A percentile compares a stretch with the other conserved stretches of the same genome.
Conservation (phyloP, 768 basidiomycete genomes). For the Podaxis sp. region DNA sequence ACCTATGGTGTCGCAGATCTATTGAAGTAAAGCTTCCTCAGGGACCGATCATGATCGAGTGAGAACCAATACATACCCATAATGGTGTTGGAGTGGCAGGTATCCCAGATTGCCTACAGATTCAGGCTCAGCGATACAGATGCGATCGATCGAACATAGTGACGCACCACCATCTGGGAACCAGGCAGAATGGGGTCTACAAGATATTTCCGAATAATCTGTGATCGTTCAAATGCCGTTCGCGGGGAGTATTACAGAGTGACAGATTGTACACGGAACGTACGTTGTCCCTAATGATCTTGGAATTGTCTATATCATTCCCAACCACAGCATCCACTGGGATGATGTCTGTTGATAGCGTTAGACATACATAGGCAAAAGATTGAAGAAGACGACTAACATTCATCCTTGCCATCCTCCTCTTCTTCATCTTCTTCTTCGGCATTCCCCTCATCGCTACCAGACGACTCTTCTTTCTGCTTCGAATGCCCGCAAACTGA, state of each 20-base stretch:
- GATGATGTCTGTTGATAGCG: not conserved
- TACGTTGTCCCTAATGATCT: not conserved
- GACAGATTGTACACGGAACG: not conserved
- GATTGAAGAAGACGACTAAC: not conserved
- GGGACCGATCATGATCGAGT: not conserved
- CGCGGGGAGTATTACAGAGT: not conserved
- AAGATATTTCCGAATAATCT: not conserved
- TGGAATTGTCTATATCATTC: not conserved
- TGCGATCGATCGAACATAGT: not conserved
- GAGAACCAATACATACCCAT: not conserved
- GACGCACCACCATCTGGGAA: not conserved
- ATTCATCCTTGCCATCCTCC: conserved; percentile 7
- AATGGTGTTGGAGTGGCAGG: conserved; percentile 4
- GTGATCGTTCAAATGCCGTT: not conserved
- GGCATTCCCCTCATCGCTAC: too few relatives aligned
- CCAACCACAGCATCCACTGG: not conserved
- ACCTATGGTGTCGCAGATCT: conserved; percentile 1
- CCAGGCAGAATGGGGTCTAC: not conserved
- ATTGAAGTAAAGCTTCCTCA: not conserved
- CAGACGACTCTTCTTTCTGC: not conserved
- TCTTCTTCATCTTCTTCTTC: not conserved
- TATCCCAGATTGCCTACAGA: conserved; percentile 3
- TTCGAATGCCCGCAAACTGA: conserved; percentile 1
- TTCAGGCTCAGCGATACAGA: not conserved
- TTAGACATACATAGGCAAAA: too few relatives aligned